Evolutionary conservation across 2,329 filamentous ascomycete genomes (phyloP), one percentile per base, ranked within the genome.

Genomic region (Coniochaeta sp.): DNA sequence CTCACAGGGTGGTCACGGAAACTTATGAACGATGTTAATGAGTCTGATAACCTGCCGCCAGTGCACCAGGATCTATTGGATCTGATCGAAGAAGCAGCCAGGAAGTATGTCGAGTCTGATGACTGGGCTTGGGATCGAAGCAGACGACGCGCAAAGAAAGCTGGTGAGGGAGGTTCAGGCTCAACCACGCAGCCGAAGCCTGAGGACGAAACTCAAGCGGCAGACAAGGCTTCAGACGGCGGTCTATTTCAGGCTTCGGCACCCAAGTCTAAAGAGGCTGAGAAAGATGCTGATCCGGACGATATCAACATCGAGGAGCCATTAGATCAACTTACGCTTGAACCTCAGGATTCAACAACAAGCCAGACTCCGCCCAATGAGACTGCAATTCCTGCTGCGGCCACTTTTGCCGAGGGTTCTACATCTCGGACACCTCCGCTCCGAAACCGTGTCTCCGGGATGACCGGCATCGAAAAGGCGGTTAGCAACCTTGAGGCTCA

Each of bases 231-330:
- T 52, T 52, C 26, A 7, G 16, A 9, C 17, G 14, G 34, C n/a
- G 64, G 63, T 43, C 64, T 71, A 2, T 71, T 71, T 19, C 62
- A 64, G 2, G 47, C 64, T 3, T 28, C 63, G 19, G n/a, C 60
- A 4, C 14, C 44, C 8, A 69, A 66, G 57, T 26, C 59, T 3
- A 70, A 68, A 56, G 65, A 69, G 2, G 54, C 47, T 1, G 60
- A 69, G 5, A 60, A 68, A 26, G 74, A 75, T 14, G 57, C 69
- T 4, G 69, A 65, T 5, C 78, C 78, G 0, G 80, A 82, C 2
- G 80, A 83, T 60, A 81, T 83, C 57, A 73, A 81, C 54, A 75
- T 83, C 26, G 76, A 78, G 61, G 75, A 76, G 36, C 77, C 74
- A 0, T 73, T 76, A 34, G 75, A 72, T 31, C 66, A 74, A 57